Evolutionary conservation across 192 early-diverging fungal genomes (phyloP).

Genomic region (Thamnidium elegans): DNA sequence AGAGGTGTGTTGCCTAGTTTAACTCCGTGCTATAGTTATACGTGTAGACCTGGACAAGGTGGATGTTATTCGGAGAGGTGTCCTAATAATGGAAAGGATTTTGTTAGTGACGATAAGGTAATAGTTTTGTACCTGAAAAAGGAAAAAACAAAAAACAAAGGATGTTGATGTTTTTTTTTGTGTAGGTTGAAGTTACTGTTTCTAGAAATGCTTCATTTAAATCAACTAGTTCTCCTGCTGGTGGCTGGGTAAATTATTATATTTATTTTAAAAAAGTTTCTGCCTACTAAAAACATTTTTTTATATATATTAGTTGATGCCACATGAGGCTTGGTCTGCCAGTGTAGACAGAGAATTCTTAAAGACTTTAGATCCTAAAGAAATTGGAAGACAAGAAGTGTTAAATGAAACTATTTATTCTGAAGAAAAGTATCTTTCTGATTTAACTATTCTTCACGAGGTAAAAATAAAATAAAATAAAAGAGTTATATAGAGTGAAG

Average conservation of each 20-base stretch:
- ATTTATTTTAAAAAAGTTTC: background rate
- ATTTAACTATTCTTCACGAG: slow-evolving; percentile 80
- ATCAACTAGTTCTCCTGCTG: background rate
- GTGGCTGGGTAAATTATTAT: background rate
- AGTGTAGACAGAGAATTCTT: slow-evolving; percentile 71
- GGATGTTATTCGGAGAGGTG: slow-evolving; percentile 34
- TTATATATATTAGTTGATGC: slow-evolving; percentile 4
- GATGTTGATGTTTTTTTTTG: background rate
- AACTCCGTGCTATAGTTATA: slow-evolving; percentile 74
- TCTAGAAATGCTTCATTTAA: background rate
- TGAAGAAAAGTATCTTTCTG: slow-evolving; percentile 87
- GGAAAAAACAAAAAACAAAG: background rate
- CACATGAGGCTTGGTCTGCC: slow-evolving; percentile 62
- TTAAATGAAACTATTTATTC: slow-evolving; percentile 92
- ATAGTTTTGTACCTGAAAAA: too few relatives aligned
- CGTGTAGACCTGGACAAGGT: slow-evolving; percentile 21
- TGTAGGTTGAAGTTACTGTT: too few relatives aligned
- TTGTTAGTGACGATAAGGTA: background rate
- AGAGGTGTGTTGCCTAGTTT: slow-evolving; percentile 87
- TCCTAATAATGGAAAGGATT: slow-evolving; percentile 20
- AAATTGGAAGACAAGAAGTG: slow-evolving; percentile 88
- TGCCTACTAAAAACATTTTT: background rate
- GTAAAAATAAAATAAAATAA: slow-evolving; percentile 41
- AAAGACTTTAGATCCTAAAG: slow-evolving; percentile 65
- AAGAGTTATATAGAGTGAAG: background rate